Evolutionary conservation across 768 basidiomycete species (phyloP), one percentile per base, ranked within the genome.

Genomic region (Xerocomellus chrysenteron): DNA sequence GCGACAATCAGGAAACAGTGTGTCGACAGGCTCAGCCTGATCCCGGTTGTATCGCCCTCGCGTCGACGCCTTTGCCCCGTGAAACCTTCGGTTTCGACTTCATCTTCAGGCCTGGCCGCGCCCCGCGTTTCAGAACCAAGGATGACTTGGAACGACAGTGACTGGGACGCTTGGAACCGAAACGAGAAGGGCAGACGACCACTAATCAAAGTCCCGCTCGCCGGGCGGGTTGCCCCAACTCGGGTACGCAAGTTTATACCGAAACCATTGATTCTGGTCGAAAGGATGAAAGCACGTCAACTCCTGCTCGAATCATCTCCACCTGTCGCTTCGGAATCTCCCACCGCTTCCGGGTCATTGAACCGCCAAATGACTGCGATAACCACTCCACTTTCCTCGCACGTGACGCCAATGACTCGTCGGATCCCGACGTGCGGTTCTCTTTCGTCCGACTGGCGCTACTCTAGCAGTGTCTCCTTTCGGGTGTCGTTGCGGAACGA

Each of bases 251-350:
- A 39, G 47, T 66, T 66, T 28, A 59, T 66, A 45, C 65, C 65
- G n/a, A 68, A 63, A 42, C 65, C 65, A 2, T 32, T 66, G 45
- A 58, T 66, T 36, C 54, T 66, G 35, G 65, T 66, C 36, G 65
- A 66, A 52, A 62, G 57, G 53, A 68, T 65, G 63, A 68, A 58
- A 35, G 43, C 53, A n/a, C 63, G 54, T 33, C 60, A 58, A 35
- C 16, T 40, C 30, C 1, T 54, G 11, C 40, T 56, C 41, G 52
- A 47, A 19, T 26, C 47, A 10, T 41, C 54, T 8, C 30, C 57
- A 3, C 8, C 14, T 8, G 26, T 40, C 28, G 9, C 35, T 24
- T 48, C 39, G n/a, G 47, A 33, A 5, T 30, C 24, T 17, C 6
- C 13, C 13, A n/a, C 40, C 10, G 19, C 30, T 21, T 35, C 33